Evolutionary conservation across 1,139 yeast species (phyloP).

Genomic region (Suhomyces maxii): DNA sequence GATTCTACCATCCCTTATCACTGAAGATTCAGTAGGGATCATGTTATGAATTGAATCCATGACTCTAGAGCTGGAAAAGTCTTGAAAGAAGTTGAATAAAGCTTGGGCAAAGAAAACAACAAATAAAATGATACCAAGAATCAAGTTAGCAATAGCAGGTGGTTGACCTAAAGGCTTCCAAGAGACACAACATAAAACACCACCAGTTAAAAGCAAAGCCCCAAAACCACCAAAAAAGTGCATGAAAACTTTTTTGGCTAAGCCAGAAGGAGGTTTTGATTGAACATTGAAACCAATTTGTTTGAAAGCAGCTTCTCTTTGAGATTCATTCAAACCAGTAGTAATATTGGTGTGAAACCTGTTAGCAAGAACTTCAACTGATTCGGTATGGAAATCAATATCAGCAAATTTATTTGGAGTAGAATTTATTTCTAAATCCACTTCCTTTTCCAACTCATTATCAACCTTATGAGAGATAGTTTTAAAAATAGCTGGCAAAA

Average conservation of each 20-base stretch:
- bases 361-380: conserved; percentile 21
- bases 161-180: conserved; percentile 57
- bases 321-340: conserved; percentile 20
- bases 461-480: conserved; percentile 40
- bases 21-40: conserved; percentile 38
- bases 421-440: conserved; percentile 1
- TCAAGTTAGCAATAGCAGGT: conserved; percentile 48
- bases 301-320: conserved; percentile 17
- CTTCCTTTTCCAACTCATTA: conserved; percentile 17
- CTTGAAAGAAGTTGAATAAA: conserved; percentile 49
- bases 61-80: conserved; percentile 48
- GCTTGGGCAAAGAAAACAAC: conserved; percentile 51
- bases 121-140: conserved; percentile 45
- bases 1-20: conserved; percentile 24
- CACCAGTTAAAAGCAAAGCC: conserved; percentile 42
- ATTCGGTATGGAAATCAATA: conserved; percentile 28
- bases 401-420: conserved; percentile 20
- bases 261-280: conserved; percentile 37
- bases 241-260: conserved; percentile 31
- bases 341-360: conserved; percentile 22
- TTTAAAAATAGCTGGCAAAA: conserved; percentile 37
- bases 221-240: conserved; percentile 57
- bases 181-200: conserved; percentile 45
- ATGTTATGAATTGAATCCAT: conserved; percentile 50
- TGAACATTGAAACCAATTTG: conserved; percentile 39